phyloP scores from a whole-genome alignment of 257 asterid species.

The Ajuga chamaepitys region DNA sequence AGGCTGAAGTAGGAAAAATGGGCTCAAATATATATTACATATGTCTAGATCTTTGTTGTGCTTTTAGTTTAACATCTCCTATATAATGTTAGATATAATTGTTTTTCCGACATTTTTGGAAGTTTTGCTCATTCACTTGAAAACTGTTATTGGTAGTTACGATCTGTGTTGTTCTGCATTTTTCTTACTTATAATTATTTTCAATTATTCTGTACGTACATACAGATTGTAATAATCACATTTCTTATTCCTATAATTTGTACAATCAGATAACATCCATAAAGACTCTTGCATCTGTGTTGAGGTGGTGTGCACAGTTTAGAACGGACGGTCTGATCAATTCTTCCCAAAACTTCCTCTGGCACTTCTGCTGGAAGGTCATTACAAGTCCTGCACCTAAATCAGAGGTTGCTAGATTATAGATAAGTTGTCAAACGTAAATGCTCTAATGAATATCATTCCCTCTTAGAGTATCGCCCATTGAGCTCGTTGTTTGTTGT shows the following conservation, averaged over 20 bases:
- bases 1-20: background rate
- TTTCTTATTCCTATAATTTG: conserved; percentile 2
- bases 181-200: background rate
- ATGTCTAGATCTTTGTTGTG: background rate
- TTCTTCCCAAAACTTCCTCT: conserved; percentile 50
- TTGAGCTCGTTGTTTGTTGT: conserved; percentile 10
- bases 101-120: background rate
- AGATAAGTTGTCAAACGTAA: conserved; percentile 13
- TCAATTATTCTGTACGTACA: background rate
- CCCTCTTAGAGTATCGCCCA: background rate
- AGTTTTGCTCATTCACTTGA: background rate
- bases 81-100: background rate
- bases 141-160: background rate
- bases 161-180: background rate
- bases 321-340: conserved; percentile 30
- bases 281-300: conserved; percentile 58
- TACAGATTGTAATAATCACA: background rate
- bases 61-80: conserved; percentile 11
- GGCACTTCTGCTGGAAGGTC: conserved; percentile 75
- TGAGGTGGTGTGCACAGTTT: conserved; percentile 53
- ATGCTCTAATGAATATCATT: conserved; percentile 1
- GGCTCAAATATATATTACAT: background rate
- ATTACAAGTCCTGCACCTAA: conserved; percentile 42
- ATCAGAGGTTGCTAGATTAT: conserved; percentile 52
- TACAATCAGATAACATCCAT: conserved; percentile 49